Conservation (phyloP, 2,329 filamentous ascomycete species). For the Blumeria graminis region DNA sequence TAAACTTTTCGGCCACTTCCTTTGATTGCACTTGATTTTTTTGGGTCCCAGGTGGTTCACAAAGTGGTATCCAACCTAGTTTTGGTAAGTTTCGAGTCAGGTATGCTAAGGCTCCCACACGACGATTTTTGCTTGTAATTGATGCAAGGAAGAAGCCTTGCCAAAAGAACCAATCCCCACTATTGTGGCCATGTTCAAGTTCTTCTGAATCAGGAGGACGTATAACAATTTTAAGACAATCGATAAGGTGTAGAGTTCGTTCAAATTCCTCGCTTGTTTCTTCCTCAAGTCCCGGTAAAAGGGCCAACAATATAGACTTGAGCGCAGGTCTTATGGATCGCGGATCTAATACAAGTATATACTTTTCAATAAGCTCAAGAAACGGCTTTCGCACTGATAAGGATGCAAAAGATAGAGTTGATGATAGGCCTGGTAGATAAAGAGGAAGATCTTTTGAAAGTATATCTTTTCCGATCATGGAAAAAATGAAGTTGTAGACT, state of each 20-base stretch:
- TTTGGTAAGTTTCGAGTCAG: conserved; percentile 56
- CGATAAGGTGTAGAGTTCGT: conserved; percentile 52
- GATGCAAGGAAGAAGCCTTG: conserved; percentile 89
- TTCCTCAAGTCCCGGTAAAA: conserved; percentile 80
- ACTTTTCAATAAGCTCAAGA: conserved; percentile 57
- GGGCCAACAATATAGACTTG: conserved; percentile 70
- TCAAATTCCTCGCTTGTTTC: conserved; percentile 97
- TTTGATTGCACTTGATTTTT: conserved; percentile 10
- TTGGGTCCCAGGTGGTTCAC: conserved; percentile 13
- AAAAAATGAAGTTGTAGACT: conserved; percentile 77
- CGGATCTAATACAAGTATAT: conserved; percentile 50
- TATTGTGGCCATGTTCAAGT: conserved; percentile 27
- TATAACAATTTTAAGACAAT: conserved; percentile 49
- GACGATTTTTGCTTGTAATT: conserved; percentile 67
- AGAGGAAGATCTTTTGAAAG: conserved; percentile 62
- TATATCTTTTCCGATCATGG: conserved; percentile 56
- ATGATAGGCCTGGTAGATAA: conserved; percentile 72
- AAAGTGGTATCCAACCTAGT: conserved; percentile 23
- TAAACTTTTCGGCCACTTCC: conserved; percentile 19
- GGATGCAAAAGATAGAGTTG: conserved; percentile 83
- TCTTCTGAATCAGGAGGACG: conserved; percentile 27
- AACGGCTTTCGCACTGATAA: conserved; percentile 72
- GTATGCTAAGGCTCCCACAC: conserved; percentile 73
- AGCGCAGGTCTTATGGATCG: conserved; percentile 59
- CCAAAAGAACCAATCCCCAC: conserved; percentile 80